These are phyloP conservation scores for Nicotiana tabacum DNA, from an alignment of 257 asterid genomes.

Conservation along the genomic window DNA sequence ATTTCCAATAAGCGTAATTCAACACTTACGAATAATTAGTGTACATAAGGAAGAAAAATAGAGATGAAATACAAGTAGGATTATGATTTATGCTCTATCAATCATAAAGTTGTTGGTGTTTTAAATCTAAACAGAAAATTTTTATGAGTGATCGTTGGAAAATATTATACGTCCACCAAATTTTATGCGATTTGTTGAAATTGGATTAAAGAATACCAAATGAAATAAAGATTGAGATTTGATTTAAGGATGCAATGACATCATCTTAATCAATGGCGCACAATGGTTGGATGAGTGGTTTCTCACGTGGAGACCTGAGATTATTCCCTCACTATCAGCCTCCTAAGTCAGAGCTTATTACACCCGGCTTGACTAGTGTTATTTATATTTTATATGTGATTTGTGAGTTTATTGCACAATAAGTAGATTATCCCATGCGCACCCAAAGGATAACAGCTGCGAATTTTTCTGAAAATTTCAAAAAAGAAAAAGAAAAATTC, in stretches of 20 bases:
- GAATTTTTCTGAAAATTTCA: too few species aligned
- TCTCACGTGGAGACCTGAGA: too few species aligned
- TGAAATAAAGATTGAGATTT: background rate
- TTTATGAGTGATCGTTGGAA: background rate
- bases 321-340: too few species aligned
- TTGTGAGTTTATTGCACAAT: too few species aligned
- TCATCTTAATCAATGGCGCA: too few species aligned
- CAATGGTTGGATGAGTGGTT: too few species aligned
- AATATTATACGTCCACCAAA: background rate
- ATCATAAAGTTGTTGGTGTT: background rate
- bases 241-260: background rate
- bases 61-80: background rate
- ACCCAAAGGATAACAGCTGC: too few species aligned
- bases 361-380: too few species aligned
- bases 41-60: background rate
- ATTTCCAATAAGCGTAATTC: background rate
- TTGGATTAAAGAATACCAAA: background rate
- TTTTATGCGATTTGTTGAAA: background rate
- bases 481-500: too few species aligned
- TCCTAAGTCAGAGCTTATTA: too few species aligned
- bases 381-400: too few species aligned
- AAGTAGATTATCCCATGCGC: too few species aligned
- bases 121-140: background rate
- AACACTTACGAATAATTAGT: background rate
- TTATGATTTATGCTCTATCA: background rate